Percentiles rank a stretch among this genome's conserved stretches.
Evolutionary conservation across 495 filamentous ascomycete species (phyloP).

Genomic region (Hyaloscypha hepaticicola): DNA sequence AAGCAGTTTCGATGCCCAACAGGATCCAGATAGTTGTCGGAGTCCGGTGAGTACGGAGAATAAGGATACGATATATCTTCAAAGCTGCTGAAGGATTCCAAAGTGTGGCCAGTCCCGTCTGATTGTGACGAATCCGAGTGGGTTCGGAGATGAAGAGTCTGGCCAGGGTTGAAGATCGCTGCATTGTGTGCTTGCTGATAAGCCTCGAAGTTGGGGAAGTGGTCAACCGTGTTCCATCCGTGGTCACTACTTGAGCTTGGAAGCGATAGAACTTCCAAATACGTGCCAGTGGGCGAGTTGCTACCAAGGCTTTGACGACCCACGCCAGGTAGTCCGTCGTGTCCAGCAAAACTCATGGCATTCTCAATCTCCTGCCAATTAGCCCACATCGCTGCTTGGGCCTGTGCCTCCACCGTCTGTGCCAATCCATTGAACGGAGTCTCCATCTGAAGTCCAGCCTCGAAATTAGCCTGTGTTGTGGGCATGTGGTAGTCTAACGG

Average conservation of each 20-base stretch:
- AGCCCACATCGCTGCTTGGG: conserved; percentile 52
- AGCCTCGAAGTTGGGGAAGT: conserved; percentile 47
- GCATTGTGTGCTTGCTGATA: conserved; percentile 53
- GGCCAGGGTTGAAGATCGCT: conserved; percentile 81
- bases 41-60: conserved; percentile 69
- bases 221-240: conserved; percentile 76
- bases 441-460: conserved; percentile 63
- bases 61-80: conserved; percentile 75
- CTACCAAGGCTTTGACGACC: conserved; percentile 58
- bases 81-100: conserved; percentile 70
- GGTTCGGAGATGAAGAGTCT: conserved; percentile 80
- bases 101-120: conserved; percentile 51
- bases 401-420: conserved; percentile 57
- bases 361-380: conserved; percentile 74
- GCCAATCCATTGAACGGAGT: conserved; percentile 60
- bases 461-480: conserved; percentile 63
- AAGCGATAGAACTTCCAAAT: conserved; percentile 79
- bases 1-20: conserved; percentile 52
- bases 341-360: conserved; percentile 50
- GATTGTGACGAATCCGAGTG: conserved; percentile 83
- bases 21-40: conserved; percentile 55
- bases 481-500: conserved; percentile 70
- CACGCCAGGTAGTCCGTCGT: conserved; percentile 54
- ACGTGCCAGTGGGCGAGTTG: conserved; percentile 79
- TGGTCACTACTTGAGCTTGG: conserved; percentile 76